phyloP scores from a whole-genome alignment of 495 filamentous ascomycete genomes.

The Trichoderma parareesei region DNA sequence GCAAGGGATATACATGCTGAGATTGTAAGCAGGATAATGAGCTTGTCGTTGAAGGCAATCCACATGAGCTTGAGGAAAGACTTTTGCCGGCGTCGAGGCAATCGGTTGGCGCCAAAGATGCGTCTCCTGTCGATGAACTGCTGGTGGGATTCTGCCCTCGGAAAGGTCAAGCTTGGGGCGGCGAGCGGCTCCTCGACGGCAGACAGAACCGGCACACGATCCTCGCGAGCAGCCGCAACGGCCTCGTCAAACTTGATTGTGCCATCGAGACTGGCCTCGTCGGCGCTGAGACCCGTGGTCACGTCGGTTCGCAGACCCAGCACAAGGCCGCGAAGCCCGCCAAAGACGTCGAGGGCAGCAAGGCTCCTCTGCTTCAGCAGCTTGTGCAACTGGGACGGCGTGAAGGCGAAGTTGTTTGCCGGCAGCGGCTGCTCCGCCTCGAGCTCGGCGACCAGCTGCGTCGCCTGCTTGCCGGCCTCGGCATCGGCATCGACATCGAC shows the following conservation, averaged over 20 bases:
- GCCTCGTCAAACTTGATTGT: slow-evolving; percentile 1
- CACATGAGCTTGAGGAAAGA: slow-evolving; percentile 62
- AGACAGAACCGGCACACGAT: not conserved
- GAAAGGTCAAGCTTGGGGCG: not conserved
- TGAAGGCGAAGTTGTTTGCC: slow-evolving; percentile 53
- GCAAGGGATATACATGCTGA: slow-evolving; percentile 79
- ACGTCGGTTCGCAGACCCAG: slow-evolving; percentile 59
- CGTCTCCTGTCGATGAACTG: slow-evolving; percentile 50
- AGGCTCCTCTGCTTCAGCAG: slow-evolving; percentile 70
- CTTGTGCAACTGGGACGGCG: slow-evolving; percentile 68
- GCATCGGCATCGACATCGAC: no score
- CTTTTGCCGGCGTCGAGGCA: slow-evolving; percentile 67
- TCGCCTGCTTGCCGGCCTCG: not conserved
- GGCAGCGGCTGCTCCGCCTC: not conserved
- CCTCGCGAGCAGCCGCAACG: not conserved
- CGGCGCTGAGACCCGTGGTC: slow-evolving; percentile 57
- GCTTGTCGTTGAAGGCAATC: slow-evolving; percentile 80
- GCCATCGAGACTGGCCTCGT: slow-evolving; percentile 35
- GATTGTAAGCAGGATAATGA: slow-evolving; percentile 67
- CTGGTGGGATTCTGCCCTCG: not conserved
- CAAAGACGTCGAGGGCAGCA: slow-evolving; percentile 59
- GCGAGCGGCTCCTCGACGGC: not conserved
- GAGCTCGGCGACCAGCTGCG: not conserved
- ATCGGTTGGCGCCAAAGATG: slow-evolving; percentile 58
- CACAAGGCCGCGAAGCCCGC: slow-evolving; percentile 59